These are phyloP conservation scores for Starmera quercuum DNA, from an alignment of 805 yeast species.

Conservation along the genomic window DNA sequence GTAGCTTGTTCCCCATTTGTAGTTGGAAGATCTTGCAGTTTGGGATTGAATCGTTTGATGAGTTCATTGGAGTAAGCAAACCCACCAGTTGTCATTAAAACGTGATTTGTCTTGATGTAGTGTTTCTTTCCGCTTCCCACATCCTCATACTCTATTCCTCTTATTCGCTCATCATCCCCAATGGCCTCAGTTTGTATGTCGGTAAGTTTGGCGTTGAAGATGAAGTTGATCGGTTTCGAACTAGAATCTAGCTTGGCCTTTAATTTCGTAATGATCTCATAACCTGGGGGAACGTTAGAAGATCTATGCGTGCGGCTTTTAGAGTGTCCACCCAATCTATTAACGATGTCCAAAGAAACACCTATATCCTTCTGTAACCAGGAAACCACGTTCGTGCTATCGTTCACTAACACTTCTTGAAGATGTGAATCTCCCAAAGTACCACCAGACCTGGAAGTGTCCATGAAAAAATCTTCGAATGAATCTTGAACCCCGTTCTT, in stretches of 20 bases:
- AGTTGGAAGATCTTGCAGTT: slow-evolving; percentile 38
- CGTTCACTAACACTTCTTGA: slow-evolving; percentile 50
- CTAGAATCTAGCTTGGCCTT: slow-evolving; percentile 27
- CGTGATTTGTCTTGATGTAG: slow-evolving; percentile 21
- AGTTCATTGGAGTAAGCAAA: slow-evolving; percentile 33
- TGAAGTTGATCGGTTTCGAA: slow-evolving; percentile 23
- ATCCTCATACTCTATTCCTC: slow-evolving; percentile 35
- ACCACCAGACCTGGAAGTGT: slow-evolving; percentile 62
- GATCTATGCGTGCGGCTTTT: slow-evolving; percentile 79
- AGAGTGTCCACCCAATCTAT: slow-evolving; percentile 81
- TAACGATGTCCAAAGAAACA: slow-evolving; percentile 56
- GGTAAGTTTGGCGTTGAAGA: slow-evolving; percentile 30
- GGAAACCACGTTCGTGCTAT: slow-evolving; percentile 59
- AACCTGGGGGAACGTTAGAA: slow-evolving; percentile 51
- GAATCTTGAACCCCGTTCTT: slow-evolving; percentile 43
- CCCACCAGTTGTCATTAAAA: slow-evolving; percentile 56
- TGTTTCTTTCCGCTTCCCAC: slow-evolving; percentile 16
- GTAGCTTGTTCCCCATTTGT: slow-evolving; percentile 50
- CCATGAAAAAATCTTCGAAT: slow-evolving; percentile 51
- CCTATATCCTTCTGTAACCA: slow-evolving; percentile 65
- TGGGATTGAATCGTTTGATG: slow-evolving; percentile 38
- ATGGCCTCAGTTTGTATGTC: slow-evolving; percentile 22
- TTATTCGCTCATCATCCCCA: slow-evolving; percentile 25
- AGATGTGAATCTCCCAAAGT: slow-evolving; percentile 49
- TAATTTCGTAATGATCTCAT: slow-evolving; percentile 43